Percentiles rank a stretch among this genome's conserved stretches.
Evolutionary conservation across 106 monocot genomes (phyloP).

Genomic region (Cymbidium sinense): DNA sequence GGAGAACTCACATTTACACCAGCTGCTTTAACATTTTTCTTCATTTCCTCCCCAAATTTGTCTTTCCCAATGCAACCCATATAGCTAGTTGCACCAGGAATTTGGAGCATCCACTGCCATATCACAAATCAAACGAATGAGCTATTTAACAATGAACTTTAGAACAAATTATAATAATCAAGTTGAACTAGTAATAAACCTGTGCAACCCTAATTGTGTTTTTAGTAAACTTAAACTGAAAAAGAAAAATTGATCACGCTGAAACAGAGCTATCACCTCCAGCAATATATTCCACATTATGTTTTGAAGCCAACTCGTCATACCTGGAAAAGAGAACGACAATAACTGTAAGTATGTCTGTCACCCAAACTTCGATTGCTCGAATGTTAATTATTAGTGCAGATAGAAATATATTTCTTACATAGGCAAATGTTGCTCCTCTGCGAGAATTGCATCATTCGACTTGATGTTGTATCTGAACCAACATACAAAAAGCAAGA

Average conservation of each 20-base stretch:
- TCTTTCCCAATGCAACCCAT: conserved; percentile 97
- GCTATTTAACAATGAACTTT: background rate
- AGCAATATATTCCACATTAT: conserved; percentile 86
- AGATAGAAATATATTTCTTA: conserved; percentile 18
- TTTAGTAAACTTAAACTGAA: conserved; percentile 30
- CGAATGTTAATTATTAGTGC: background rate
- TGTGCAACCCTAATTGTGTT: conserved; percentile 97
- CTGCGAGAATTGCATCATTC: conserved; percentile 82
- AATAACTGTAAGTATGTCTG: background rate
- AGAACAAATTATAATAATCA: background rate
- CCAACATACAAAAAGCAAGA: background rate
- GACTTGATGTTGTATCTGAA: conserved; percentile 63
- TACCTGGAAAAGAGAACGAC: conserved; percentile 35
- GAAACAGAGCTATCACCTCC: conserved; percentile 45
- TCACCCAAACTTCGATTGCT: no score
- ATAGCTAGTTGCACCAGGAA: conserved; percentile 91
- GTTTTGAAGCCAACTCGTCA: conserved; percentile 66
- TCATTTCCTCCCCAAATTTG: conserved; percentile 96
- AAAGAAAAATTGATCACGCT: background rate
- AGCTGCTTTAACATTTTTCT: conserved; percentile 58
- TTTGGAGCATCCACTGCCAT: conserved; percentile 95
- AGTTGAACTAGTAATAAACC: conserved; percentile 21
- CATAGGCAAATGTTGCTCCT: conserved; percentile 78
- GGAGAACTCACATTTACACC: conserved; percentile 66
- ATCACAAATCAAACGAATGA: conserved; percentile 4